Evolutionary conservation across 2,329 filamentous ascomycete species (phyloP), one percentile per base, ranked within the genome.

Genomic region (Albifimbria verrucaria): DNA sequence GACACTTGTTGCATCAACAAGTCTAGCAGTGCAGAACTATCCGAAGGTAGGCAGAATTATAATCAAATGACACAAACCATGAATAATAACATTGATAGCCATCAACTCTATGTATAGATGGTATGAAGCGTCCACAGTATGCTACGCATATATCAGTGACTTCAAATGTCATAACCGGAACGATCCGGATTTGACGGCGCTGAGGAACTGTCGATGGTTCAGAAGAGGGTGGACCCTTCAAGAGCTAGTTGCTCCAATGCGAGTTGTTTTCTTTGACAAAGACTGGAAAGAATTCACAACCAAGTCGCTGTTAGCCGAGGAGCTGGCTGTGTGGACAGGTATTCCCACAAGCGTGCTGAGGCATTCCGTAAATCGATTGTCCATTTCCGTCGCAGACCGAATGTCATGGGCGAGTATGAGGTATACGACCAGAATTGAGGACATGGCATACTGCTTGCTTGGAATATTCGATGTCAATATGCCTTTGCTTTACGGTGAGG

Each of bases 1-100:
- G 44, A 47, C 24, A 47, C 44, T 4, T 47, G 44, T 18, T 47
- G 44, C 44, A 47, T 47, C 10, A 23, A 47, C 23, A 47, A 47
- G 23, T 25, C 44, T 17, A 23, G 18, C 15, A 47, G 44, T 23
- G 44, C 44, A 18, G 44, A 47, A n/a, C 22, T 47, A 18, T 47
- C 44, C 6, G 44, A 47, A n/a, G 32, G 32, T 39, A 39, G 4
- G 32, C 5, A 15, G 12, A 39, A 39, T 39, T 7, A 9, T 32
- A 12, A 6, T 12, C 5, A 15, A 39, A 5, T 4, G 32, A 39
- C 12, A 6, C 32, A n/a, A 39, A 39, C 32, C 15, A 7, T 12
- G 5, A 12, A n/a, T 6, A n/a, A 12, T 39, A n/a, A 12, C 32
- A 17, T 7, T 6, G 32, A 39, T 39, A 39, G 44, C 44, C 22